These are phyloP conservation scores for Boletus tylopilopsis DNA, from an alignment of 768 basidiomycete genomes.

Conservation along the genomic window DNA sequence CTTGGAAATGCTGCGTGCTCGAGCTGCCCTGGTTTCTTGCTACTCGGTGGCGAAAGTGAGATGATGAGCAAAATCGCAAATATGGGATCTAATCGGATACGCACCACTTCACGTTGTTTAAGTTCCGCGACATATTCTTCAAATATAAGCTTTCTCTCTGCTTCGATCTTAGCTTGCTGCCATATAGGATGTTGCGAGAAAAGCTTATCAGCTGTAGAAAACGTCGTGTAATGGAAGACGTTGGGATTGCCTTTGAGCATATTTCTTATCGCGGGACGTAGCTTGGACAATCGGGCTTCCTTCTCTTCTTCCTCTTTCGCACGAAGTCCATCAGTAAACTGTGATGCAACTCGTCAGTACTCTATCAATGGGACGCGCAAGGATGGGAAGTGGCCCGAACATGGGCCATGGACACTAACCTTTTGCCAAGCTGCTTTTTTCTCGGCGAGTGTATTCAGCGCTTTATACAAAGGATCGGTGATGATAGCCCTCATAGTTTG, in stretches of 20 bases:
- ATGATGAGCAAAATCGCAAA: slow-evolving; percentile 4
- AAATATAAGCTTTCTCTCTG: slow-evolving; percentile 83
- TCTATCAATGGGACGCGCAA: not conserved
- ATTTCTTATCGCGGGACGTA: slow-evolving; percentile 83
- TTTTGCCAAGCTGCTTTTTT: slow-evolving; percentile 94
- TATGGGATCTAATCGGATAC: slow-evolving; percentile 26
- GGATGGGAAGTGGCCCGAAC: not conserved
- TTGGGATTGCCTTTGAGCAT: slow-evolving; percentile 85
- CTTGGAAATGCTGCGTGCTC: slow-evolving; percentile 76
- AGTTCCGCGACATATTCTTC: slow-evolving; percentile 89
- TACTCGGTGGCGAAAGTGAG: slow-evolving; percentile 27
- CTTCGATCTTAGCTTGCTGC: slow-evolving; percentile 81
- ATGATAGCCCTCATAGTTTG: slow-evolving; percentile 97
- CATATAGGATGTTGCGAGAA: slow-evolving; percentile 89
- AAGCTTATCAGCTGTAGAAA: slow-evolving; percentile 80
- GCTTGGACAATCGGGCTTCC: slow-evolving; percentile 76
- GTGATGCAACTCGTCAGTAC: slow-evolving; percentile 7
- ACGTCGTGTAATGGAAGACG: slow-evolving; percentile 90
- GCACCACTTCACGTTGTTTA: slow-evolving; percentile 84
- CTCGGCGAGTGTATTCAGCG: slow-evolving; percentile 88
- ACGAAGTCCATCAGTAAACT: slow-evolving; percentile 74
- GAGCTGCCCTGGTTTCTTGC: slow-evolving; percentile 77
- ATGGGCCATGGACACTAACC: slow-evolving; percentile 42
- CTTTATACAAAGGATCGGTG: slow-evolving; percentile 96
- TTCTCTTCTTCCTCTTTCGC: slow-evolving; percentile 84